Conservation (phyloP, 345 rosid genomes). For the Eucalyptus pauciflora region DNA sequence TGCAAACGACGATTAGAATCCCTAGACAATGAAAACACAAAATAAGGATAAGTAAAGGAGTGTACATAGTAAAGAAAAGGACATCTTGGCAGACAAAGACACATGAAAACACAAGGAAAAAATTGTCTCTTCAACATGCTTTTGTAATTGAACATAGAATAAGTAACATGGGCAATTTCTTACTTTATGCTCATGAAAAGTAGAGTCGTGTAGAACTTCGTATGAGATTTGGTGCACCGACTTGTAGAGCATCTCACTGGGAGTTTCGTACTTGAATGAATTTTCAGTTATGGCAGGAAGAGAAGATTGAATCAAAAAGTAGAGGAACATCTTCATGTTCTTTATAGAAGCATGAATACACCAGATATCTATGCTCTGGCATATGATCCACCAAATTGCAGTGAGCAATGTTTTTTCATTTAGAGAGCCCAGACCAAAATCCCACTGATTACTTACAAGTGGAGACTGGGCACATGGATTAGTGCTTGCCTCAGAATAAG, state of each 20-base stretch:
- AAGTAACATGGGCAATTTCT: constrained; percentile 1
- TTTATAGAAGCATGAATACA: constrained; percentile 49
- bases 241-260: constrained; percentile 17
- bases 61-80: background rate
- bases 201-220: constrained; percentile 51
- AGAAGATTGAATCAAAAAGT: constrained; percentile 36
- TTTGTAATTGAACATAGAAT: background rate
- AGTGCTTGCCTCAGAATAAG: background rate
- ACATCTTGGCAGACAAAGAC: background rate
- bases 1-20: background rate
- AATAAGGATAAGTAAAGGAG: background rate
- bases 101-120: background rate
- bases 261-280: constrained; percentile 2
- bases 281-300: constrained; percentile 21
- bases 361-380: constrained; percentile 78
- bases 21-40: background rate
- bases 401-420: constrained; percentile 41
- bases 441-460: constrained; percentile 31
- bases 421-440: constrained; percentile 40
- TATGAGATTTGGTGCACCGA: constrained; percentile 39
- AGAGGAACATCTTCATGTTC: constrained; percentile 54
- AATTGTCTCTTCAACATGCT: background rate
- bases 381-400: constrained; percentile 67
- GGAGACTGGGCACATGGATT: constrained; percentile 5
- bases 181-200: constrained; percentile 67